Base-by-base conservation (phyloP, 2,329 filamentous ascomycete species). In the Clonostachys sp. region DNA sequence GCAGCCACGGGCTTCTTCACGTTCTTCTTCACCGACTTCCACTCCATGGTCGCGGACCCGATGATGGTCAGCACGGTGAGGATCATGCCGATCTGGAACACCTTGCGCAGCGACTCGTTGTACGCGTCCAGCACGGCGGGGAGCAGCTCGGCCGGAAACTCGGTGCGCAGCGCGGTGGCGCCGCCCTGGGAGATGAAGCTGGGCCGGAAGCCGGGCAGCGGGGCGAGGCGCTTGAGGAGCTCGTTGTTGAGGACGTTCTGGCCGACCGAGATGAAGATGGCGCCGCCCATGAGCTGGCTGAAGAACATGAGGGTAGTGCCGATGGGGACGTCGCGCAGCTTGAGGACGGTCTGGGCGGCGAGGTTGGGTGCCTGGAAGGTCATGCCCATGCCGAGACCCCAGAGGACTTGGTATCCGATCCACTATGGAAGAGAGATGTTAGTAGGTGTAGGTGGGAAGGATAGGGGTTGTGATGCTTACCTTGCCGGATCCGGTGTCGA, bases 1-100 rank as follows among this genome's bases (percentile, higher is more conserved):
- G 24, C 24, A 10, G 6, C 57, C 57, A 5, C 58, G 38, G 6
- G 54, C 54, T 1, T 62, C 60, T 57, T 30, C 3, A 30, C 24
- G 4, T 30, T 30, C 56, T 78, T 80, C 71, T 87, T 87, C 57
- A 88, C 81, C 53, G 70, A 83, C 60, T 72, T 81, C 85, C 85
- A 89, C 62, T 88, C 77, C 54, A 89, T 75, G 17, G 74, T 74
- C 3, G 78, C 56, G 0, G 79, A 74, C 8, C 77, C 80, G 12
- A 84, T n/a, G 6, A 87, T 67, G 10, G 78, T 77, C 3, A 78
- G 57, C 5, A 74, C 64, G 0, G 76, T 72, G 51, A 86, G 64
- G 0, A 77, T 84, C 45, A 84, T 68, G 5, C 74, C 74, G 2
- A 82, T 77, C 48, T 86, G 75, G 59, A 86, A 89, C 4, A 83